Conservation (phyloP, 1,284 basidiomycete genomes). For the Taiwanofungus camphoratus region DNA sequence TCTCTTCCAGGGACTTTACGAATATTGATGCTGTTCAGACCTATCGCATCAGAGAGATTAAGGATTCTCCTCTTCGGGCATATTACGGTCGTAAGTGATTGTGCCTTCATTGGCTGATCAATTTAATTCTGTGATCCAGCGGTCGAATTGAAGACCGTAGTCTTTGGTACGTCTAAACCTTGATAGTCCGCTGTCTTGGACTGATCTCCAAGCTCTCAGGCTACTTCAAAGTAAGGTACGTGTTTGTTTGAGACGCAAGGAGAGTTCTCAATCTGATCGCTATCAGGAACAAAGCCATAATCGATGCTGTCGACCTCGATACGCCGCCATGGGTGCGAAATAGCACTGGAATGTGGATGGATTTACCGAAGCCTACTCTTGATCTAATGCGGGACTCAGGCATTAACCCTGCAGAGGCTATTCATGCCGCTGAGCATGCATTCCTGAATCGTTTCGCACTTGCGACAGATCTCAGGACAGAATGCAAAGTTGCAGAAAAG, state of each 20-base stretch:
- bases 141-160: conserved; percentile 64
- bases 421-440: conserved; percentile 84
- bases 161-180: conserved; percentile 55
- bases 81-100: conserved; percentile 67
- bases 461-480: conserved; percentile 71
- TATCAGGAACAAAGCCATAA: conserved; percentile 54
- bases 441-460: conserved; percentile 76
- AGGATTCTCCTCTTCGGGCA: conserved; percentile 49
- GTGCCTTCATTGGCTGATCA: not conserved
- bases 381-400: conserved; percentile 50
- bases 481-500: conserved; percentile 80
- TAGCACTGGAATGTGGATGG: conserved; percentile 82
- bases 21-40: conserved; percentile 79
- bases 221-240: conserved; percentile 52
- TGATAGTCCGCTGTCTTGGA: not conserved
- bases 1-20: conserved; percentile 57
- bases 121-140: conserved; percentile 31
- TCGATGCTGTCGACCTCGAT: conserved; percentile 78
- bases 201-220: conserved; percentile 16
- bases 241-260: not conserved
- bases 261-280: not conserved
- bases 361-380: conserved; percentile 58
- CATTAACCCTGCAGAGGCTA: conserved; percentile 69
- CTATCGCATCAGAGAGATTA: conserved; percentile 69
- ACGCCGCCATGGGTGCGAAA: conserved; percentile 76